Evolutionary conservation across 108 stramenopile genomes (phyloP).

Genomic region (Skeletonema grethae): DNA sequence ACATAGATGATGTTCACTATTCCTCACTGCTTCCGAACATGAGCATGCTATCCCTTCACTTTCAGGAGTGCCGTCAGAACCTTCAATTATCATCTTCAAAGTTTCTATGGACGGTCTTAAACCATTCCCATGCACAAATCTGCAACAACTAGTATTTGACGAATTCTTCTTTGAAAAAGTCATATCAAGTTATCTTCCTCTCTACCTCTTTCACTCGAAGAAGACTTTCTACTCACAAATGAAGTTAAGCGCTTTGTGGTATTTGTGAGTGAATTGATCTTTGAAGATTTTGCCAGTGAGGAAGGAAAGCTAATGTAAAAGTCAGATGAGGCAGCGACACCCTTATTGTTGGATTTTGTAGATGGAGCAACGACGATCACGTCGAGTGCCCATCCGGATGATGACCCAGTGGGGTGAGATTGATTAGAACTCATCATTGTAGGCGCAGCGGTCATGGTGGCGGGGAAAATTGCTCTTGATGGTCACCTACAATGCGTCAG

Average conservation of each 20-base stretch:
- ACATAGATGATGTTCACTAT: slow-evolving; percentile 13
- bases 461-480: background rate
- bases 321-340: slow-evolving; percentile 48
- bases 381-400: slow-evolving; percentile 36
- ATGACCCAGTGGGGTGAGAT: slow-evolving; percentile 9
- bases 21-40: background rate
- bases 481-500: too few species aligned
- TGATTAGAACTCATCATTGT: slow-evolving; percentile 9
- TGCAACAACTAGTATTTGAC: background rate
- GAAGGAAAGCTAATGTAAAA: slow-evolving; percentile 48
- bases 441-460: background rate
- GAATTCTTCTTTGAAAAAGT: slow-evolving; percentile 18
- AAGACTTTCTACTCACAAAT: background rate
- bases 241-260: background rate
- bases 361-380: slow-evolving; percentile 45
- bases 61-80: background rate
- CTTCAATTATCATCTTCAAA: slow-evolving; percentile 16
- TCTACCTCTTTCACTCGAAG: background rate
- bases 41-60: background rate
- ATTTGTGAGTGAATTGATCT: background rate
- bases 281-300: background rate
- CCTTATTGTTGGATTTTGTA: background rate
- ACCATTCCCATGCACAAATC: slow-evolving; percentile 40
- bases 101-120: slow-evolving; percentile 27
- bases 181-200: slow-evolving; percentile 33